phyloP scores from a whole-genome alignment of 208 protist genomes.

The Phytomonas sp. region DNA sequence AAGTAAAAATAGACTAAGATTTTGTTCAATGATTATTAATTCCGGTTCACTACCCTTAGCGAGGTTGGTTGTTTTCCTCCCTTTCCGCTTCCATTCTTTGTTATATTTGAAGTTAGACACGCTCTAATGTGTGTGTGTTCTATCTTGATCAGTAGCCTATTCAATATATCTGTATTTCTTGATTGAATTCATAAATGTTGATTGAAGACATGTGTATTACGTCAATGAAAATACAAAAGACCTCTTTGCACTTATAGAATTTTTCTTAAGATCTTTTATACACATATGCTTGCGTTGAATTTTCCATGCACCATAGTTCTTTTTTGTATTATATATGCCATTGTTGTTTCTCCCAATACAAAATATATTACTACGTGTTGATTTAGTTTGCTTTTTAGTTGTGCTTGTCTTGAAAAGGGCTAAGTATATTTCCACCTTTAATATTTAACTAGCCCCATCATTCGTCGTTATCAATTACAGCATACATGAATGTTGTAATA shows the following conservation, averaged over 20 bases:
- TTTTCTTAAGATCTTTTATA: not conserved
- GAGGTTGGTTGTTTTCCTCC: not conserved
- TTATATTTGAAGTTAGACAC: not conserved
- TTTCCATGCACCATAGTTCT: not conserved
- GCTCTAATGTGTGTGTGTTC: conserved; percentile 1
- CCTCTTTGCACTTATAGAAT: not conserved
- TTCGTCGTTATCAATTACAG: not conserved
- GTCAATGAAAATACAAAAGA: not conserved
- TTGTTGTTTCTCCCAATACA: not conserved
- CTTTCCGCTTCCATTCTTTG: not conserved
- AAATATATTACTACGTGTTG: not conserved
- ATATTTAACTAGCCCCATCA: not conserved
- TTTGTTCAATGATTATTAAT: not conserved
- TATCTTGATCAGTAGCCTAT: not conserved
- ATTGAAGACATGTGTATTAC: not conserved
- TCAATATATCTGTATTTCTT: not conserved
- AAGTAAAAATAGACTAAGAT: not conserved
- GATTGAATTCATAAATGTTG: not conserved
- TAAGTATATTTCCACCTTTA: not conserved
- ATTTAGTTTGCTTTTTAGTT: not conserved
- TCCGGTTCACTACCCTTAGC: not conserved
- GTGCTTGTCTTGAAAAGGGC: not conserved
- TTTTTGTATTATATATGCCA: not conserved
- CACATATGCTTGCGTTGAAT: not conserved
- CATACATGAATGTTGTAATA: not conserved